Base-by-base conservation (phyloP, 2,329 filamentous ascomycete genomes). In the Aspergillus viridinutans region DNA sequence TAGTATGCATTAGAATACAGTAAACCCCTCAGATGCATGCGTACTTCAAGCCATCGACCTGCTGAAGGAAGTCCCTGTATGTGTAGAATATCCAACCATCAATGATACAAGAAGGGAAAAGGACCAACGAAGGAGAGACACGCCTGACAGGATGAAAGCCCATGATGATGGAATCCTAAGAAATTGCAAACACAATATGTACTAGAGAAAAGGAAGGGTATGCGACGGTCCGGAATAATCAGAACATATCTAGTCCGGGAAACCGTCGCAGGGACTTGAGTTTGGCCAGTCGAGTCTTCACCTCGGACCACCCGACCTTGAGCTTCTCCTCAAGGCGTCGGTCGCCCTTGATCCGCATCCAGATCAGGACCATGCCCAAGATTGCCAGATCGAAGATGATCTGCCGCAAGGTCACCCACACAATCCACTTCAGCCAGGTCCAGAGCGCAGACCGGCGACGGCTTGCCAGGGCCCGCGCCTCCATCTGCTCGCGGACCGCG, bases 401-500 rank as follows among this genome's bases (percentile, higher is more conserved):
- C 68, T 97, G 91, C 70, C 91, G 90, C 43, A 88, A 73, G 21
- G 83, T 71, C 43, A 85, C 74, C 88, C 88, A 92, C 0, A 88
- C 71, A 3, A 88, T 64, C 83, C 90, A 90, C 48, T 84, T 79
- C 1, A 88, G 50, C 90, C 90, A 95, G 1, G 86, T 82, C 50
- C 85, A 81, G 25, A 89, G 73, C 54, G 83, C 87, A 59, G 83
- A 84, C 59, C 84, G 83, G 63, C 83, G 87, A 63, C 83, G 82
- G 60, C 84, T 83, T 76, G 89, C 89, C 63, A 93, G 84, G 12
- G 89, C 82, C 0, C 90, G 86, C 0, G 85, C 83, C 54, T 91
- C 88, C 64, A 97, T 88, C 70, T 97, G 92, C 74, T 99, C 94
- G 38, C 94, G 84, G 60, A 97, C 76, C 0, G 94, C 94, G 1